phyloP scores from a whole-genome alignment of 352 stramenopile genomes.

The Aphanomyces euteiches region DNA sequence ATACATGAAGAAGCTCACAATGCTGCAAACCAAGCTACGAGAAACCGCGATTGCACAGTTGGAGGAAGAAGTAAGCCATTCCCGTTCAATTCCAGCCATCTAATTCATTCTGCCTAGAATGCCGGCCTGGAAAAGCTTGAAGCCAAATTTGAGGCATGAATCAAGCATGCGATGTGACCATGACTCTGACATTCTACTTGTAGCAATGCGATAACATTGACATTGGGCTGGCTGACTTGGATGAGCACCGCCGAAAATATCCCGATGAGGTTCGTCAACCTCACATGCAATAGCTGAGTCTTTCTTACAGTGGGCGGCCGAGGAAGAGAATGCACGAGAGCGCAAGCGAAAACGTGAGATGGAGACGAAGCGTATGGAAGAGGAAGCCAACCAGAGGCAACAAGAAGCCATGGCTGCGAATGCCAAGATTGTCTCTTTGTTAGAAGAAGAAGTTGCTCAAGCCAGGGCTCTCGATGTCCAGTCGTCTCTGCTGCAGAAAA shows the following conservation, averaged over 20 bases:
- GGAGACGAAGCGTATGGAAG: constrained; percentile 60
- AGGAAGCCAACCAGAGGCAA: constrained; percentile 63
- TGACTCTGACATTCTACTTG: background rate
- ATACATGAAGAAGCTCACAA: constrained; percentile 51
- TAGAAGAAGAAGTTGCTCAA: constrained; percentile 66
- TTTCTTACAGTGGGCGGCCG: constrained; percentile 50
- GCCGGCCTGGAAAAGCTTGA: constrained; percentile 59
- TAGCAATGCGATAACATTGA: constrained; percentile 83
- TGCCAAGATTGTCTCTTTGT: constrained; percentile 59
- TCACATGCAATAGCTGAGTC: background rate
- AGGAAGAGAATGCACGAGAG: constrained; percentile 49
- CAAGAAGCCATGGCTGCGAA: constrained; percentile 70
- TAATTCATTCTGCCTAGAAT: constrained; percentile 36
- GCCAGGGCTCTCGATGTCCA: constrained; percentile 26
- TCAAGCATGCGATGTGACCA: background rate
- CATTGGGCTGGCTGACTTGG: constrained; percentile 65
- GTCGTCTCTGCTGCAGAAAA: background rate
- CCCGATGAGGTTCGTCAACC: constrained; percentile 52
- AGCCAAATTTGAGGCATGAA: constrained; percentile 58
- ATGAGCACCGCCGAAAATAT: constrained; percentile 62
- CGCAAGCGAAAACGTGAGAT: constrained; percentile 56
- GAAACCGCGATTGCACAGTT: constrained; percentile 36
- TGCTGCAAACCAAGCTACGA: constrained; percentile 40
- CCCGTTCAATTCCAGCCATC: background rate
- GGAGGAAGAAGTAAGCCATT: constrained; percentile 36